phyloP scores from a whole-genome alignment of 1,284 basidiomycete genomes.

The Heliocybe sulcata region DNA sequence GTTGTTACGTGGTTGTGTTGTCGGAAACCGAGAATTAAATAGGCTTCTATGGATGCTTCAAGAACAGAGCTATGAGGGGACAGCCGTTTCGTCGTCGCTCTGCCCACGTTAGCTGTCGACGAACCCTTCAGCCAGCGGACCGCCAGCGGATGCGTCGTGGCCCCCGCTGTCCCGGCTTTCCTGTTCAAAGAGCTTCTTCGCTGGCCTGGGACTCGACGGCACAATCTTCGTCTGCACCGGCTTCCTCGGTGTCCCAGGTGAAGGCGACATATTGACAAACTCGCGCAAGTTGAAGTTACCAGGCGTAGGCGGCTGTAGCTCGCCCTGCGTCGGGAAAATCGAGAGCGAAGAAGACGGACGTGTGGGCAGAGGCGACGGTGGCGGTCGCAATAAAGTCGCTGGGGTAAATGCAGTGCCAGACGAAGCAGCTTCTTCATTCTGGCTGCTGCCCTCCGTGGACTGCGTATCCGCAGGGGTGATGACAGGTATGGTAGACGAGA shows the following conservation, averaged over 20 bases:
- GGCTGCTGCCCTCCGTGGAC: conserved; percentile 16
- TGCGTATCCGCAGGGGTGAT: neutral
- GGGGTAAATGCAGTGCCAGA: neutral
- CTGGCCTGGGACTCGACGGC: neutral
- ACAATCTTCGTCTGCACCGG: neutral
- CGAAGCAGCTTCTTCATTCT: conserved; percentile 11
- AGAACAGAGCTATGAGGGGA: neutral
- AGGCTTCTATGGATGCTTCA: conserved; percentile 1
- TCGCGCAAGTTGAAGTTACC: conserved; percentile 60
- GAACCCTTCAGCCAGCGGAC: neutral
- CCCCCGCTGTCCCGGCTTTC: neutral
- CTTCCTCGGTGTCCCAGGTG: conserved; percentile 32
- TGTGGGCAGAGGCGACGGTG: conserved; percentile 5
- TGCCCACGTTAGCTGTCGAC: neutral
- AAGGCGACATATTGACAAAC: conserved; percentile 68
- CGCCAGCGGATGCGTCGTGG: neutral
- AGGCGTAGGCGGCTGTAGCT: conserved; percentile 30
- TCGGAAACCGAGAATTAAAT: neutral
- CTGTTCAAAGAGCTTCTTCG: neutral
- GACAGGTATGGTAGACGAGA: neutral
- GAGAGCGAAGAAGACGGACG: conserved; percentile 8
- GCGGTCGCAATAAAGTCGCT: neutral
- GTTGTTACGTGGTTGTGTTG: neutral
- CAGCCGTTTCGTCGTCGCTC: neutral
- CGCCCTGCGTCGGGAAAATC: conserved; percentile 1